These are phyloP conservation scores for Exophiala sideris DNA, from an alignment of 2,329 filamentous ascomycete species.

Conservation along the genomic window DNA sequence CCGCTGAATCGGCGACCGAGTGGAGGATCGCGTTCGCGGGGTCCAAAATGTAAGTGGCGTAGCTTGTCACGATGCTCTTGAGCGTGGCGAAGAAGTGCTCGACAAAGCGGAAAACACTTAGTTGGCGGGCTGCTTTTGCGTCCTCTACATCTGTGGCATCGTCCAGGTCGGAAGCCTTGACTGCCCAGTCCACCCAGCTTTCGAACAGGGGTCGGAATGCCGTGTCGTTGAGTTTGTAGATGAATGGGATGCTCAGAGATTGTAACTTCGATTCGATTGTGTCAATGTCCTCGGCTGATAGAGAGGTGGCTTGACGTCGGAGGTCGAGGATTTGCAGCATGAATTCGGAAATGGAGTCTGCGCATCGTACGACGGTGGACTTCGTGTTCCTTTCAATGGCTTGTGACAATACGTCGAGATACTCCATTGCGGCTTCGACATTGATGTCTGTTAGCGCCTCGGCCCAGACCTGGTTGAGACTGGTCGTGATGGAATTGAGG, in stretches of 20 bases:
- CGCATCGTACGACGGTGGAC: slow-evolving; percentile 71
- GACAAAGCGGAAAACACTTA: slow-evolving; percentile 41
- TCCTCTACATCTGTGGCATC: neutral
- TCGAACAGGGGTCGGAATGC: slow-evolving; percentile 90
- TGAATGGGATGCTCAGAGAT: slow-evolving; percentile 77
- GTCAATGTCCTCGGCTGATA: slow-evolving; percentile 50
- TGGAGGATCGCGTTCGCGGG: slow-evolving; percentile 64
- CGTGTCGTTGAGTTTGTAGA: slow-evolving; percentile 93
- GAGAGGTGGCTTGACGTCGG: slow-evolving; percentile 37
- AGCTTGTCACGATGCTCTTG: slow-evolving; percentile 84
- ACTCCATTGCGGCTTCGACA: slow-evolving; percentile 44
- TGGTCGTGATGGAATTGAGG: slow-evolving; percentile 69
- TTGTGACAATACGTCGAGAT: slow-evolving; percentile 12
- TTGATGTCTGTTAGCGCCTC: slow-evolving; percentile 61
- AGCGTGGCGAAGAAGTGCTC: slow-evolving; percentile 18
- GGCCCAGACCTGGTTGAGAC: slow-evolving; percentile 69
- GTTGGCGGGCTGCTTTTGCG: slow-evolving; percentile 61
- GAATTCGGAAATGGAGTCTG: slow-evolving; percentile 62
- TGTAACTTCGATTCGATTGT: slow-evolving; percentile 64
- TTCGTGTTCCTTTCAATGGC: slow-evolving; percentile 68
- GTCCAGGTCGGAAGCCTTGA: slow-evolving; percentile 32
- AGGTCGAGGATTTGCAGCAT: slow-evolving; percentile 54
- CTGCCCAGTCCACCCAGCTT: slow-evolving; percentile 78
- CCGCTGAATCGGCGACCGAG: neutral
- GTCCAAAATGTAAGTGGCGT: slow-evolving; percentile 80